phyloP scores from a whole-genome alignment of 176 grass and related monocot species.

The Phyllostachys edulis region DNA sequence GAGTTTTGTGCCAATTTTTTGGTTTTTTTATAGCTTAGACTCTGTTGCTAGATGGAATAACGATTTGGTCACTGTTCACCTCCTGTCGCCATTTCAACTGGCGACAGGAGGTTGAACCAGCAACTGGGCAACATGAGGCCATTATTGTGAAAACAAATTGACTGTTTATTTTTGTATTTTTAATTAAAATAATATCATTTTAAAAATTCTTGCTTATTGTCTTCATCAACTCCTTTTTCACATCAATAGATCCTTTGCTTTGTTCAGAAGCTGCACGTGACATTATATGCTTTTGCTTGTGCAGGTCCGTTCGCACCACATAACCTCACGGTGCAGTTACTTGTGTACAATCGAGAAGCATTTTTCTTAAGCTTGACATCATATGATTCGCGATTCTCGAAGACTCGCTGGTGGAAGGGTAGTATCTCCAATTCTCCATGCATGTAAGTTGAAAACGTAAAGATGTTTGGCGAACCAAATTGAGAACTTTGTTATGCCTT shows the following conservation, averaged over 20 bases:
- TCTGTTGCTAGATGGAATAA: no score
- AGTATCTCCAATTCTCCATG: background rate
- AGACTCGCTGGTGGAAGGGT: background rate
- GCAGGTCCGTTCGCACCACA: no score
- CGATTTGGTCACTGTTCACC: no score
- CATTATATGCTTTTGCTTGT: background rate
- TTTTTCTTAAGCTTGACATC: background rate
- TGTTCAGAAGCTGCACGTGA: slow-evolving; percentile 9
- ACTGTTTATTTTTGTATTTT: no score
- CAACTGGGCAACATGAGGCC: no score
- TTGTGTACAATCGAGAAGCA: background rate
- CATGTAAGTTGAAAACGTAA: background rate
- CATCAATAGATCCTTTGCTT: slow-evolving; percentile 20
- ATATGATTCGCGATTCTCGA: background rate
- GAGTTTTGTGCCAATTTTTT: no score
- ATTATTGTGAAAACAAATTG: no score
- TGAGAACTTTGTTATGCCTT: background rate
- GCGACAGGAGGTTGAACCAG: no score
- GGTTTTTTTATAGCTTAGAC: no score
- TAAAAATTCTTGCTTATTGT: background rate
- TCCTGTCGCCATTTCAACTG: no score
- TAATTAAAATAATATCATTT: no score
- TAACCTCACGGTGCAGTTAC: background rate
- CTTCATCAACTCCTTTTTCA: background rate
- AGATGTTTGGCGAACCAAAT: background rate